Base-by-base conservation (phyloP, 208 protist species). In the Tritrichomonas musculus region DNA sequence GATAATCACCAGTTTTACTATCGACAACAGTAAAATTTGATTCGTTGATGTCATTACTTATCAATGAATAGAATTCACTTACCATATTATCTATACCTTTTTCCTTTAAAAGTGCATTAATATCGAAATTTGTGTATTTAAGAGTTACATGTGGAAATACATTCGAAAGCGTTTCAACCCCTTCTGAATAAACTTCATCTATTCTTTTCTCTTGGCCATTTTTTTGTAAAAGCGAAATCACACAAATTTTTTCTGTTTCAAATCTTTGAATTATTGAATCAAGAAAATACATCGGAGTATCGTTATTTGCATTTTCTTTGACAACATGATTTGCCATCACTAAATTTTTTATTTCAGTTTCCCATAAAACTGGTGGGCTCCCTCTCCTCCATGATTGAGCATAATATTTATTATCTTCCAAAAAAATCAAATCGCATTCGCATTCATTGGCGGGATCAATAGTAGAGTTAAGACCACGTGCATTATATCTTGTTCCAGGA, bases 401-500 rank as follows among this genome's bases (percentile, higher is more conserved):
- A 39, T 39, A 88, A 88, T 88, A 53, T 33, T 53, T 47, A 20
- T 30, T 47, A 57, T 88, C 57, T 2, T 53, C 57, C 33, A 27
- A 44, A 39, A 88, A 88, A 60, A 88, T 88, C 1, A 88, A 49
- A 39, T 25, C 25, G 47, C 77, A 88, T 57, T 88, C 77, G n/a
- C 77, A 88, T 88, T 88, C 77, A 36, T 88, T 88, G 9, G 77
- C 77, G 1, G 77, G 77, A 57, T 88, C 44, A 57, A 33, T 1
- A 57, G 53, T 88, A 53, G 14, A 39, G 17, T 88, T 47, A 39
- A 88, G 0, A 2, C 77, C 77, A 39, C 77, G 41, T 9, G 77
- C 77, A 57, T 53, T 27, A 60, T 88, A 88, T 88, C 77, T 53
- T 33, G 77, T 53, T 88, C 77, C 77, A 44, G 77, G 39, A 57